A percentile compares a stretch with the other conserved stretches of the same genome.
Conservation (phyloP, 2,329 filamentous ascomycete genomes). For the Alternaria consortialis region DNA sequence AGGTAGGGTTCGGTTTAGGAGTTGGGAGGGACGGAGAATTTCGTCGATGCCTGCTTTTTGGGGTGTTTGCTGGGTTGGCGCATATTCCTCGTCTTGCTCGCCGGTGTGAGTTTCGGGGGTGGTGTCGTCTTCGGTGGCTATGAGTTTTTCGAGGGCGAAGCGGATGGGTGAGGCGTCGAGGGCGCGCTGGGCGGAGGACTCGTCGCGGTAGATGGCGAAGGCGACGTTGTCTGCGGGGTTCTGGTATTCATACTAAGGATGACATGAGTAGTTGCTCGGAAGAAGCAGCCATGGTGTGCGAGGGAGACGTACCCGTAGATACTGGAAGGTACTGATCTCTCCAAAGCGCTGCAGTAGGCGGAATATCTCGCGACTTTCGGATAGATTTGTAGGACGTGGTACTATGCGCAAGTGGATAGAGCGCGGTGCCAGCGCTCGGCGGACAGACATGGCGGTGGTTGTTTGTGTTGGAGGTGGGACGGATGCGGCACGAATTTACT, state of each 20-base stretch:
- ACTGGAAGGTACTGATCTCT: constrained; percentile 59
- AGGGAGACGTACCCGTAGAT: constrained; percentile 47
- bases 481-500: constrained; percentile 7
- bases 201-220: constrained; percentile 57
- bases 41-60: constrained; percentile 38
- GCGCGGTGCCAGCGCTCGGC: constrained; percentile 48
- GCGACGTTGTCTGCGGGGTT: constrained; percentile 54
- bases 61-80: constrained; percentile 5
- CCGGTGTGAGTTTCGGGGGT: background rate
- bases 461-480: constrained; percentile 4
- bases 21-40: constrained; percentile 40
- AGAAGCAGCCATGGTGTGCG: background rate
- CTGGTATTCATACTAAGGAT: constrained; percentile 54
- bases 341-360: constrained; percentile 60
- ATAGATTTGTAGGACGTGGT: constrained; percentile 58
- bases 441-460: constrained; percentile 39
- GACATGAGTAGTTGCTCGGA: background rate
- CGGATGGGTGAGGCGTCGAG: constrained; percentile 57
- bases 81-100: constrained; percentile 24
- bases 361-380: constrained; percentile 60
- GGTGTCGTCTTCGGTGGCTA: constrained; percentile 7
- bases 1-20: constrained; percentile 27
- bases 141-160: constrained; percentile 54
- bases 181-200: constrained; percentile 52
- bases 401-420: constrained; percentile 59